A percentile compares a stretch with the other conserved stretches of the same genome.
Evolutionary conservation across 495 filamentous ascomycete genomes (phyloP).

Genomic region (Chaetomidium leptoderma): DNA sequence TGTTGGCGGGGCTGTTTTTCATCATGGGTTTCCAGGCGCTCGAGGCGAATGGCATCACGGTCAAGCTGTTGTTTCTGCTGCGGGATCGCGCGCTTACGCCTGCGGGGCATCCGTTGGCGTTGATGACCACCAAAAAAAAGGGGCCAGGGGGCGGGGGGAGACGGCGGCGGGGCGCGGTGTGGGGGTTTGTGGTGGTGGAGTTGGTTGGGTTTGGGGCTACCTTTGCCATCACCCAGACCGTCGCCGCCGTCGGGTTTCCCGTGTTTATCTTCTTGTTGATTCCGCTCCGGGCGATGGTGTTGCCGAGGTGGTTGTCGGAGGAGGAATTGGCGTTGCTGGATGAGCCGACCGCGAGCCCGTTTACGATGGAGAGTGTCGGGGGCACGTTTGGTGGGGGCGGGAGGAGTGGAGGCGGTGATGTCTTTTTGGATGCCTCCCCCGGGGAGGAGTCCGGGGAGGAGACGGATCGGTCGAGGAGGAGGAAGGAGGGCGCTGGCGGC

Average conservation of each 20-base stretch:
- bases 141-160: too few relatives aligned
- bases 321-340: slow-evolving; percentile 72
- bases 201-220: slow-evolving; percentile 76
- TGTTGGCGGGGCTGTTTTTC: slow-evolving; percentile 90
- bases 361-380: slow-evolving; percentile 81
- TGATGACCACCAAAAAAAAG: too few relatives aligned
- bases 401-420: not conserved
- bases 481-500: slow-evolving; percentile 8
- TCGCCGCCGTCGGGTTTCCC: slow-evolving; percentile 91
- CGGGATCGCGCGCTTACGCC: slow-evolving; percentile 63
- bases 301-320: slow-evolving; percentile 64
- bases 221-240: slow-evolving; percentile 93
- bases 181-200: slow-evolving; percentile 73
- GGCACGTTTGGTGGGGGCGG: slow-evolving; percentile 54
- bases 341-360: slow-evolving; percentile 73
- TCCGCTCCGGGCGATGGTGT: slow-evolving; percentile 66
- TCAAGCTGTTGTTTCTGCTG: slow-evolving; percentile 71
- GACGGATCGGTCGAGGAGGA: not conserved
- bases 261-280: slow-evolving; percentile 78
- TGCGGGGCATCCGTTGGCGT: slow-evolving; percentile 64
- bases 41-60: slow-evolving; percentile 74
- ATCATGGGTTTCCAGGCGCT: slow-evolving; percentile 88
- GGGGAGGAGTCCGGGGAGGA: slow-evolving; percentile 8
- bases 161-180: slow-evolving; percentile 63
- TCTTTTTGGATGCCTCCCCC: not conserved